Conservation (phyloP, 1,139 yeast species). For the Geotrichum armillariae region DNA sequence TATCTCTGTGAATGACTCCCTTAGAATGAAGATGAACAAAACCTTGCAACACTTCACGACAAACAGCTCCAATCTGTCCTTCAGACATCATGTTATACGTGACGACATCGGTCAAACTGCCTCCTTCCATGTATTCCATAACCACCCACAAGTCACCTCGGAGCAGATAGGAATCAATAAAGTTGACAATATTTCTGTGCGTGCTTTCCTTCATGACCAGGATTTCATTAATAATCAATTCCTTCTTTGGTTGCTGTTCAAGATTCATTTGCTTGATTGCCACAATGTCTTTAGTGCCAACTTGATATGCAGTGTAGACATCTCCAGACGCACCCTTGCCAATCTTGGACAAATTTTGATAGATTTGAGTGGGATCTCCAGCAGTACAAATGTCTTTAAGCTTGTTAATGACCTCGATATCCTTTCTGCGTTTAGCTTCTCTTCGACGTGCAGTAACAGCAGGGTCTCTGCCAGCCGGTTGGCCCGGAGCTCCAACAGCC, state of each 20-base stretch:
- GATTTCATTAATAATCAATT: slow-evolving; percentile 89
- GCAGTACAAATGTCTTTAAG: slow-evolving; percentile 76
- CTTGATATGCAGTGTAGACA: slow-evolving; percentile 85
- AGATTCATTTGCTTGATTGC: slow-evolving; percentile 97
- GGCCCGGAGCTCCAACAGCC: slow-evolving; percentile 31
- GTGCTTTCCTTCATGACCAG: slow-evolving; percentile 92
- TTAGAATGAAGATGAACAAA: slow-evolving; percentile 84
- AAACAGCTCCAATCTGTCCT: slow-evolving; percentile 96
- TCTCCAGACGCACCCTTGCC: slow-evolving; percentile 99
- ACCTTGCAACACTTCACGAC: slow-evolving; percentile 86
- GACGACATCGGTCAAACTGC: slow-evolving; percentile 91
- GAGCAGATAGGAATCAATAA: slow-evolving; percentile 76
- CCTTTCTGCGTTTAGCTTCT: slow-evolving; percentile 68
- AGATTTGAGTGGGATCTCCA: slow-evolving; percentile 81
- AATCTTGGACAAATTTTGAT: slow-evolving; percentile 70
- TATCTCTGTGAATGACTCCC: slow-evolving; percentile 95
- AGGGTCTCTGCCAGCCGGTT: slow-evolving; percentile 39
- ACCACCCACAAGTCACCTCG: slow-evolving; percentile 85
- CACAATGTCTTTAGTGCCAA: slow-evolving; percentile 60
- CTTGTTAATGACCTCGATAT: slow-evolving; percentile 67
- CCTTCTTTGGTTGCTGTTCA: slow-evolving; percentile 91
- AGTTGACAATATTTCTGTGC: slow-evolving; percentile 91
- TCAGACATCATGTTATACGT: slow-evolving; percentile 95
- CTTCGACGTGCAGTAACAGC: slow-evolving; percentile 58
- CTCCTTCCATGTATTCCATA: slow-evolving; percentile 99